These are phyloP conservation scores for Spiromastix sp. DNA, from an alignment of 2,329 filamentous ascomycete species.

Conservation along the genomic window DNA sequence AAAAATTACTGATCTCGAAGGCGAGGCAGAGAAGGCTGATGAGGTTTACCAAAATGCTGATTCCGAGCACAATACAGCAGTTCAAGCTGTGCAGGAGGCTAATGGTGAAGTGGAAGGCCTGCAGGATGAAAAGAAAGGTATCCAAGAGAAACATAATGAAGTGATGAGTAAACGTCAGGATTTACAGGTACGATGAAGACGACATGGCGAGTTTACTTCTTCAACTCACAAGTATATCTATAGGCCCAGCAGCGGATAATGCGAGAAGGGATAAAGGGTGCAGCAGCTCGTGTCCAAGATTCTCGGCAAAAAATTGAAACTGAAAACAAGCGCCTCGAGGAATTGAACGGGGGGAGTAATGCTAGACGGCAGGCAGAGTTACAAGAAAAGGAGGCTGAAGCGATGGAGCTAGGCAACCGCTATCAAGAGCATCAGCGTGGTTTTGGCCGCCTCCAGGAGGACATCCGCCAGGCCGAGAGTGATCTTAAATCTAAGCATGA, in stretches of 20 bases:
- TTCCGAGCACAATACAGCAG: constrained; percentile 27
- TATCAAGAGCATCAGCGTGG: constrained; percentile 33
- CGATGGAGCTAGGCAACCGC: constrained; percentile 34
- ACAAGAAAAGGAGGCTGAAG: constrained; percentile 45
- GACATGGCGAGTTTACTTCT: background rate
- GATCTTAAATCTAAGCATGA: constrained; percentile 15
- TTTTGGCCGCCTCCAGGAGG: constrained; percentile 24
- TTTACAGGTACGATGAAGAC: constrained; percentile 32
- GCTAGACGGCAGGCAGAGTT: constrained; percentile 51
- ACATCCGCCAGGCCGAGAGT: constrained; percentile 25
- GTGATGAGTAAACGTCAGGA: constrained; percentile 45
- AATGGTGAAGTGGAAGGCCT: constrained; percentile 34
- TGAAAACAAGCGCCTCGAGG: constrained; percentile 49
- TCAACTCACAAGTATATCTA: constrained; percentile 12
- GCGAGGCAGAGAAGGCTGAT: constrained; percentile 35
- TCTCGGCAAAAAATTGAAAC: constrained; percentile 36
- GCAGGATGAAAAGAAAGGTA: constrained; percentile 37
- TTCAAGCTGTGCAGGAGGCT: constrained; percentile 33
- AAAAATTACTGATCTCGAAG: constrained; percentile 39
- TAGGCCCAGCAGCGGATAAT: constrained; percentile 58
- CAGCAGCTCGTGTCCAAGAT: constrained; percentile 34
- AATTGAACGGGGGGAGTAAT: constrained; percentile 60
- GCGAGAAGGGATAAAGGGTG: constrained; percentile 45
- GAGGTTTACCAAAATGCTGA: constrained; percentile 36
- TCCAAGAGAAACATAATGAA: constrained; percentile 43